Evolutionary conservation across 2,329 filamentous ascomycete genomes (phyloP).

Genomic region (Aureobasidium lini): DNA sequence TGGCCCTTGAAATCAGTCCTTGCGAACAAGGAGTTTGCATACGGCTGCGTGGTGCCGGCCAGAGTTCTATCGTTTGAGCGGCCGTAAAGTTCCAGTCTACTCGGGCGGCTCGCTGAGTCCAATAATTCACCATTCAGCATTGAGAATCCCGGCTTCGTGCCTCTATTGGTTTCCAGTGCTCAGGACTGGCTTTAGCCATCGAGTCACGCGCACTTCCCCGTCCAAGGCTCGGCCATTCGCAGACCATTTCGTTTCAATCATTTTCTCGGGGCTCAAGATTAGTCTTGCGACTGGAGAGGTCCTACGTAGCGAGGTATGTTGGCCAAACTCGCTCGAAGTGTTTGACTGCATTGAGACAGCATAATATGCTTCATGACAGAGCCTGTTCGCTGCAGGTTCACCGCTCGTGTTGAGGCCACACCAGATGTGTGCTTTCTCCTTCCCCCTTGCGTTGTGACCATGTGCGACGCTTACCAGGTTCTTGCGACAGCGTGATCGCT

Average conservation of each 20-base stretch:
- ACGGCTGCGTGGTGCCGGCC: neutral
- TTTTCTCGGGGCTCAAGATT: neutral
- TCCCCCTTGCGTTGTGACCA: conserved; percentile 9
- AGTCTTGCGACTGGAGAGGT: neutral
- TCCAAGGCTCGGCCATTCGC: neutral
- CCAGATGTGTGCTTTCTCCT: neutral
- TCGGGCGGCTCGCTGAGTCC: neutral
- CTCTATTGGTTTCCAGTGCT: conserved; percentile 10
- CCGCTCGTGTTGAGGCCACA: conserved; percentile 1
- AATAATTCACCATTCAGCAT: neutral
- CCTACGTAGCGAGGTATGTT: neutral
- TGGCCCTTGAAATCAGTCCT: neutral
- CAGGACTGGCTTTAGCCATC: neutral
- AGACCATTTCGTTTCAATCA: neutral
- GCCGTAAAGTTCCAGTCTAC: neutral
- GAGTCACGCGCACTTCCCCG: neutral
- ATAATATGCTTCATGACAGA: neutral
- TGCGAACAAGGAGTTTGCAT: neutral
- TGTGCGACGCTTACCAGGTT: conserved; percentile 10
- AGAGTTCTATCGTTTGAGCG: neutral
- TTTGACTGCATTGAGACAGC: neutral
- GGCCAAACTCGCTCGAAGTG: neutral
- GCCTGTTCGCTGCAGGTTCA: neutral
- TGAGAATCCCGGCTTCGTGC: neutral
- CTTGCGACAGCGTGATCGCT: conserved; percentile 2